Percentiles rank a stretch among this genome's conserved stretches.
Evolutionary conservation across 208 protist genomes (phyloP).

Genomic region (Leishmania tarentolae): DNA sequence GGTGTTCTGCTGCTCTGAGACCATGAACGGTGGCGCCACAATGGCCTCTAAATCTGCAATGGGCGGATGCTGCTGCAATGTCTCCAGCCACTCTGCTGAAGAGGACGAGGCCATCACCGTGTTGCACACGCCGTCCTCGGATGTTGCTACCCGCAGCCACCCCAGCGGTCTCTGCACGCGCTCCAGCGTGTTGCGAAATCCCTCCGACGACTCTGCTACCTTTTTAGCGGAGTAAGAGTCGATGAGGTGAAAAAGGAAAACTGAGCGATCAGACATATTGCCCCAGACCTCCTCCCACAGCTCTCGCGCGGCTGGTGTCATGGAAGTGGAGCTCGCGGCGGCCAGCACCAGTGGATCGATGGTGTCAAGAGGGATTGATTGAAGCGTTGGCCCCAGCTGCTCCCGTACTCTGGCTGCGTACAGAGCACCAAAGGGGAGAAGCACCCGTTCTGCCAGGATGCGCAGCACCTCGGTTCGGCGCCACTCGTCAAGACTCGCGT

Average conservation of each 20-base stretch:
- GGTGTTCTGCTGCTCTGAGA: background rate
- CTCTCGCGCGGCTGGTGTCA: slow-evolving; percentile 4
- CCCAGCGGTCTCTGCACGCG: slow-evolving; percentile 19
- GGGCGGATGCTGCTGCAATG: background rate
- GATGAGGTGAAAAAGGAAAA: slow-evolving; percentile 27
- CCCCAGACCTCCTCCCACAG: slow-evolving; percentile 32
- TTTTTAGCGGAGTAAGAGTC: slow-evolving; percentile 7
- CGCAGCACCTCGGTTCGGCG: slow-evolving; percentile 15
- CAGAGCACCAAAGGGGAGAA: slow-evolving; percentile 23
- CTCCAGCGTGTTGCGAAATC: slow-evolving; percentile 25
- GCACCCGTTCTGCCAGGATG: slow-evolving; percentile 17
- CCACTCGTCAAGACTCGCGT: slow-evolving; percentile 24
- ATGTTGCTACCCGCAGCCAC: slow-evolving; percentile 29
- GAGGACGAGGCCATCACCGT: slow-evolving; percentile 25
- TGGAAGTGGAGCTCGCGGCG: slow-evolving; percentile 2
- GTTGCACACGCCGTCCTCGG: slow-evolving; percentile 17
- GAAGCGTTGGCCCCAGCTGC: slow-evolving; percentile 5
- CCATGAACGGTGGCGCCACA: slow-evolving; percentile 7
- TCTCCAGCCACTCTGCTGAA: background rate
- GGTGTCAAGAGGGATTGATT: background rate
- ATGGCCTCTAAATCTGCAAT: slow-evolving; percentile 16
- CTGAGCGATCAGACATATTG: slow-evolving; percentile 32
- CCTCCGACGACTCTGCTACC: slow-evolving; percentile 18
- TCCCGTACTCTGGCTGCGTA: slow-evolving; percentile 18
- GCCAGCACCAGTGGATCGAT: slow-evolving; percentile 18